phyloP scores from a whole-genome alignment of 768 basidiomycete genomes.

The Hericium rajendrae region DNA sequence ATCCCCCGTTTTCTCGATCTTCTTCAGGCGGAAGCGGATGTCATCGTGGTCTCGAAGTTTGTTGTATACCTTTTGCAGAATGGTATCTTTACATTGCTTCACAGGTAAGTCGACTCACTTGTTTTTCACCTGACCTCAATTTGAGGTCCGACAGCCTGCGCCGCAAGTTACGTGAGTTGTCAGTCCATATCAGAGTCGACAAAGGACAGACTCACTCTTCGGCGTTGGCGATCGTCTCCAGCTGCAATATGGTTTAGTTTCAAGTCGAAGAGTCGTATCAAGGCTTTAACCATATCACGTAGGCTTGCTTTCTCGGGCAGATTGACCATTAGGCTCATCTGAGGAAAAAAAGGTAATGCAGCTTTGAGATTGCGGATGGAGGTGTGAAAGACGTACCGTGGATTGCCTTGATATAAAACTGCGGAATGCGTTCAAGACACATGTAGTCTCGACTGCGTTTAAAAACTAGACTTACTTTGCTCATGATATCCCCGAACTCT shows the following conservation, averaged over 20 bases:
- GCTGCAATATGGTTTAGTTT: constrained; percentile 4
- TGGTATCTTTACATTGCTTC: not conserved
- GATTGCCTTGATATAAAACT: constrained; percentile 72
- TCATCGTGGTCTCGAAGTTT: constrained; percentile 63
- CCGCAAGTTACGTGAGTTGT: not conserved
- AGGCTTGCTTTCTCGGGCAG: constrained; percentile 45
- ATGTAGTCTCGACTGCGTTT: not conserved
- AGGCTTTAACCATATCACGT: constrained; percentile 51
- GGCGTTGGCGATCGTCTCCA: constrained; percentile 10
- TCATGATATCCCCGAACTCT: constrained; percentile 80
- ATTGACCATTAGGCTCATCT: constrained; percentile 64
- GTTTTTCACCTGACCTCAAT: constrained; percentile 68
- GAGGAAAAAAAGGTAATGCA: constrained; percentile 2
- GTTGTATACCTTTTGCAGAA: constrained; percentile 40
- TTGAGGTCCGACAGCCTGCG: constrained; percentile 58
- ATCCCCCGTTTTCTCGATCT: constrained; percentile 58
- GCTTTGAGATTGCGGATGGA: too few species aligned
- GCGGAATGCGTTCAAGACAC: constrained; percentile 5
- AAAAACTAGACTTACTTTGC: constrained; percentile 43
- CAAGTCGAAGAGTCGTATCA: not conserved
- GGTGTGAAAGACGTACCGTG: constrained; percentile 34
- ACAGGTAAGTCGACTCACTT: constrained; percentile 27
- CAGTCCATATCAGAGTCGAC: not conserved
- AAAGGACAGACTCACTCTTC: constrained; percentile 17
- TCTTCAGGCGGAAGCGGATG: constrained; percentile 69